Percentiles rank a stretch among this genome's conserved stretches.
Conservation (phyloP, 2,329 filamentous ascomycete genomes). For the Cadophora sp. region DNA sequence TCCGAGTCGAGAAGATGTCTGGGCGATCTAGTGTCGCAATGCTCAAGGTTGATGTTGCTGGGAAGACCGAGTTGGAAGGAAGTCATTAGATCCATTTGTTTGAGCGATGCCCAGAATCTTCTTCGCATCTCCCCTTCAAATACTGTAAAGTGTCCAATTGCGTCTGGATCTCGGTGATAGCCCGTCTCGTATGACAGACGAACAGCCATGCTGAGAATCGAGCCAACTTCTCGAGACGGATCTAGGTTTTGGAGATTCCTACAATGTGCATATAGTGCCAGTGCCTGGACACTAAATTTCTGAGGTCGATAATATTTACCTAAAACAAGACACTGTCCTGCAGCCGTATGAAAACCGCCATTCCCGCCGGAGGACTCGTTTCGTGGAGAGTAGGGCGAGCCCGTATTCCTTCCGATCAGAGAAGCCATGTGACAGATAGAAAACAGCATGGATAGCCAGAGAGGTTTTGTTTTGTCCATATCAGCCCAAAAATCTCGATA, state of each 20-base stretch:
- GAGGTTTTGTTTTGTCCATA: slow-evolving; percentile 25
- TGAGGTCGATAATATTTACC: slow-evolving; percentile 40
- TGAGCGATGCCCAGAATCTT: slow-evolving; percentile 40
- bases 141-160: slow-evolving; percentile 31
- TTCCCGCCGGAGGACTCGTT: not conserved
- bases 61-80: slow-evolving; percentile 44
- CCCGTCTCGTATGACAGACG: slow-evolving; percentile 42
- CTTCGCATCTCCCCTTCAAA: slow-evolving; percentile 45
- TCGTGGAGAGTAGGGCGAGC: not conserved
- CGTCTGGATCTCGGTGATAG: slow-evolving; percentile 40
- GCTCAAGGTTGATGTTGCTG: slow-evolving; percentile 38
- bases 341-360: slow-evolving; percentile 28
- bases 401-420: slow-evolving; percentile 18
- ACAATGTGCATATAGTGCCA: slow-evolving; percentile 37
- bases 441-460: slow-evolving; percentile 41
- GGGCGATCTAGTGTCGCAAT: slow-evolving; percentile 39
- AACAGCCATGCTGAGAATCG: slow-evolving; percentile 38
- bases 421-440: slow-evolving; percentile 34
- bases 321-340: slow-evolving; percentile 38
- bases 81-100: slow-evolving; percentile 41
- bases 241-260: slow-evolving; percentile 40
- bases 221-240: slow-evolving; percentile 38
- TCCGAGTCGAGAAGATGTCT: slow-evolving; percentile 42
- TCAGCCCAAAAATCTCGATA: slow-evolving; percentile 37
- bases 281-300: slow-evolving; percentile 35